Percentiles rank a stretch among this genome's conserved stretches.
These are phyloP conservation scores for Termitomyces sp. DNA, from an alignment of 768 basidiomycete genomes.

Conservation along the genomic window DNA sequence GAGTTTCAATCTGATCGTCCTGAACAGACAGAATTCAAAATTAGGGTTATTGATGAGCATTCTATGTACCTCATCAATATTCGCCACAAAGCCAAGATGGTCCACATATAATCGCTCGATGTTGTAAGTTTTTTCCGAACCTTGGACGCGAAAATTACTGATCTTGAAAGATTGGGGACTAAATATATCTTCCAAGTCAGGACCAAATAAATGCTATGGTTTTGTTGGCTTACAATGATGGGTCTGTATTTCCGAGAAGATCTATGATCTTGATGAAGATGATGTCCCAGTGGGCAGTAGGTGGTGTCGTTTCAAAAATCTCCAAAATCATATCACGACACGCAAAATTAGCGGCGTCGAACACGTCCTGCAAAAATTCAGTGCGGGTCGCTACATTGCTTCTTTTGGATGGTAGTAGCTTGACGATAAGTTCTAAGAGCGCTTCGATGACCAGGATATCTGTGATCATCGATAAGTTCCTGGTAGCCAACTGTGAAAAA, in stretches of 20 bases:
- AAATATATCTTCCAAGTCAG: not conserved
- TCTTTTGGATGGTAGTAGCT: conserved; percentile 45
- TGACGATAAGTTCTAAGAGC: conserved; percentile 53
- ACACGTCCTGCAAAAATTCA: conserved; percentile 50
- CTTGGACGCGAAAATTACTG: conserved; percentile 35
- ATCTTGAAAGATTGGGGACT: conserved; percentile 63
- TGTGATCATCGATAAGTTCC: not conserved
- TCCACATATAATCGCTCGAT: conserved; percentile 53
- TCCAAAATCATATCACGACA: conserved; percentile 35
- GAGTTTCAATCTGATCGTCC: conserved; percentile 49
- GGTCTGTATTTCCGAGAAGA: conserved; percentile 40
- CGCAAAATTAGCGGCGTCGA: conserved; percentile 36
- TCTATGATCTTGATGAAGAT: conserved; percentile 46
- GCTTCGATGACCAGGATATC: conserved; percentile 59
- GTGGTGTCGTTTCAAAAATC: conserved; percentile 38
- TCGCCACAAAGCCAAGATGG: conserved; percentile 45
- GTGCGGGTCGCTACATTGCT: conserved; percentile 33
- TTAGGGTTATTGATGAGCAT: not conserved
- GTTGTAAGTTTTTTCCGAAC: conserved; percentile 23
- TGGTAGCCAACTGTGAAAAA: not conserved
- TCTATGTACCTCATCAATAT: conserved; percentile 38
- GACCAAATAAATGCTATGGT: not conserved
- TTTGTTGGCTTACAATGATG: conserved; percentile 42
- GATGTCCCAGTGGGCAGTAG: conserved; percentile 50
- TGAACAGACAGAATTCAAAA: not conserved